Evolutionary conservation across 495 filamentous ascomycete species (phyloP), one percentile per base, ranked within the genome.

Genomic region (Sphaerosporella brunnea): DNA sequence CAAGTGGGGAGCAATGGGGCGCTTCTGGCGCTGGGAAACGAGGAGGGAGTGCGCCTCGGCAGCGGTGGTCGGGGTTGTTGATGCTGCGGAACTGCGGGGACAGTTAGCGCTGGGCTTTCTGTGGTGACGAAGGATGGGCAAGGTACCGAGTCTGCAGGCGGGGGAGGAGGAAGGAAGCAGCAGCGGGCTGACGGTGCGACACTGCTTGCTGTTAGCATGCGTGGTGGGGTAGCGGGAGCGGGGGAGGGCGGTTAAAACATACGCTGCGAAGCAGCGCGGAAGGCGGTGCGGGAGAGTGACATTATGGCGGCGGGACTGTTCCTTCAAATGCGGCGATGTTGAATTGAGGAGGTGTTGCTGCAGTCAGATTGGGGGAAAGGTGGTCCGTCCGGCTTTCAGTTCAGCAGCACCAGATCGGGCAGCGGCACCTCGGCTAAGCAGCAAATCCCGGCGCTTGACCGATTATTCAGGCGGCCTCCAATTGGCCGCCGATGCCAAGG

Each of bases 1-100:
- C 45, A 99, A 76, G 63, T 99, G 88, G 36, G 90, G 90, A 30
- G 84, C 70, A 50, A 92, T 72, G 54, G 90, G 90, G 39, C 90
- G 92, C 56, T 68, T 60, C 48, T 79, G 77, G 54, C 90, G 90
- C 66, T 99, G 90, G 52, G 74, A 66, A 52, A 72, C 75, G 63
- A 96, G 86, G 68, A 95, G 78, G 53, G 75, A 58, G 62, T 72
- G 64, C 45, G 68, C 73, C 54, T 83, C 35, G 25, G 49, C 58
- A 19, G 51, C 38, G 26, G 45, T 50, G 21, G 60, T 56, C 42
- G 69, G 61, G 28, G 55, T 23, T 26, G 38, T 47, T 23, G 55
- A 54, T 10, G 55, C 40, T 3, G 45, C 35, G 8, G 40, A 50
- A 34, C 56, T 59, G 11, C n/a, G 35, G 35, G 43, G 20, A 32